These are phyloP conservation scores for Cenchrus americanus DNA, from an alignment of 176 grass and related monocot genomes.

Conservation along the genomic window DNA sequence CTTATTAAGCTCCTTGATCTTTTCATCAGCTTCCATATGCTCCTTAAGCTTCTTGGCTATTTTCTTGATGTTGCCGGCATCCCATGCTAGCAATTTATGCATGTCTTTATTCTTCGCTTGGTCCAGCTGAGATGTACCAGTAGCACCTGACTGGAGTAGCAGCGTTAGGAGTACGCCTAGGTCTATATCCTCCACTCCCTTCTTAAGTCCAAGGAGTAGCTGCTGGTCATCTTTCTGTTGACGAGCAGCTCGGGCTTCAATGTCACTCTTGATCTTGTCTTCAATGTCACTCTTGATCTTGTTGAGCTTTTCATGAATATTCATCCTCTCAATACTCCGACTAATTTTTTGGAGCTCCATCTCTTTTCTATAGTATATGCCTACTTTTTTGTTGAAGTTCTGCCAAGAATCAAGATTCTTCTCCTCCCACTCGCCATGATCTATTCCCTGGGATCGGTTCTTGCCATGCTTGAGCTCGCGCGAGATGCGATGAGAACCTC, in stretches of 20 bases:
- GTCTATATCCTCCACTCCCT: no score
- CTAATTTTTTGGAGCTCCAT: neutral
- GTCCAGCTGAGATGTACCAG: neutral
- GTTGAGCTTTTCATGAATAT: neutral
- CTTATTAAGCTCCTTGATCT: no score
- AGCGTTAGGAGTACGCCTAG: no score
- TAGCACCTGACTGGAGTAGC: neutral
- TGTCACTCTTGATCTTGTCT: neutral
- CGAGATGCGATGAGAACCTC: constrained; percentile 29
- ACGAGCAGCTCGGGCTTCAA: no score
- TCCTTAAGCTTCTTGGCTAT: neutral
- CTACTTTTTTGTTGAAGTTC: neutral
- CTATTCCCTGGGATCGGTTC: no score
- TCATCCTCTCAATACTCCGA: neutral
- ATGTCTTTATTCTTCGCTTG: neutral
- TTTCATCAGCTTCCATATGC: neutral
- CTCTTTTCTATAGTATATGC: neutral
- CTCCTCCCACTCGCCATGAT: neutral
- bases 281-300: neutral
- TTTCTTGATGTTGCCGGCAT: neutral
- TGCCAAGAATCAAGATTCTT: neutral
- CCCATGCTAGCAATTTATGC: neutral
- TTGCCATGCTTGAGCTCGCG: neutral
- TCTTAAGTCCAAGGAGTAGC: no score
- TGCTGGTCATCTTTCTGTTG: no score